Conservation (phyloP, 495 filamentous ascomycete genomes). For the Podospora conica region DNA sequence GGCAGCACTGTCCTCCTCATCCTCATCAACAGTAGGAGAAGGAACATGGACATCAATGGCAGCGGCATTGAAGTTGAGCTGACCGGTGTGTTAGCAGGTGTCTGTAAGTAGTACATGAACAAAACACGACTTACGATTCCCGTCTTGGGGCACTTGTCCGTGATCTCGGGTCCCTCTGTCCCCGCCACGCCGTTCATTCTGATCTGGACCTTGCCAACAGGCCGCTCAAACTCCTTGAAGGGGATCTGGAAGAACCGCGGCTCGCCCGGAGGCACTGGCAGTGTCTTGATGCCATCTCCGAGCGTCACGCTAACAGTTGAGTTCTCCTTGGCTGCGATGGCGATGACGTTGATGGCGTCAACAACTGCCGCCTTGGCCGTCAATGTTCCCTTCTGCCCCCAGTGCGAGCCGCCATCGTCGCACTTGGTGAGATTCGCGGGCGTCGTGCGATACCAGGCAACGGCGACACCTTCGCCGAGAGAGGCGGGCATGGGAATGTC, state of each 20-base stretch:
- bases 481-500: slow-evolving; percentile 29
- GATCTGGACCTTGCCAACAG: background rate
- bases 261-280: background rate
- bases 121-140: background rate
- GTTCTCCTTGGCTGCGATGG: background rate
- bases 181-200: background rate
- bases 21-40: background rate
- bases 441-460: slow-evolving; percentile 12
- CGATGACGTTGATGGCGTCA: slow-evolving; percentile 12
- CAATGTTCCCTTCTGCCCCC: slow-evolving; percentile 9
- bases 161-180: background rate
- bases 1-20: background rate
- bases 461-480: slow-evolving; percentile 10
- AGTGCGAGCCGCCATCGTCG: slow-evolving; percentile 7
- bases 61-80: slow-evolving; percentile 1
- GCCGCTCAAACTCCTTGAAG: background rate
- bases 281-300: background rate
- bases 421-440: slow-evolving; percentile 1
- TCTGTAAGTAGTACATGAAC: background rate
- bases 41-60: background rate
- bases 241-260: background rate
- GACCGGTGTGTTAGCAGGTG: background rate
- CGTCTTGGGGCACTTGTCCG: background rate
- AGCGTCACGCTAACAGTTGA: background rate
- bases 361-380: slow-evolving; percentile 1